Conservation (phyloP, 2,329 filamentous ascomycete genomes). For the Pestalotiopsis sp. region DNA sequence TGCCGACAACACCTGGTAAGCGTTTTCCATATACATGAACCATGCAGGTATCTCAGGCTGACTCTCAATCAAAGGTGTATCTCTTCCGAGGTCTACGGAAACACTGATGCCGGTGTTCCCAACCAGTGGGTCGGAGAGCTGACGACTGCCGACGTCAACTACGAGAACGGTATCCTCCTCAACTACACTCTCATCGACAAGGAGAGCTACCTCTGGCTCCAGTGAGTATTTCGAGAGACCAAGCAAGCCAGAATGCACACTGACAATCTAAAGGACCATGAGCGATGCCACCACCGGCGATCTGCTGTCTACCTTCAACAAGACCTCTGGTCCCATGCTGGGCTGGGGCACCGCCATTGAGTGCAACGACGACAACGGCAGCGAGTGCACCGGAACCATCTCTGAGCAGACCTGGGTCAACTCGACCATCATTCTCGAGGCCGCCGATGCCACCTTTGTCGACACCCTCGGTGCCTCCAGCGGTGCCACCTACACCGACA, state of each 20-base stretch:
- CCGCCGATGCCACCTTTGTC: constrained; percentile 12
- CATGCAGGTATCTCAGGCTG: neutral
- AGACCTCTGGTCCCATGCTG: constrained; percentile 25
- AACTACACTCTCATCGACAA: constrained; percentile 29
- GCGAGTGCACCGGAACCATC: constrained; percentile 15
- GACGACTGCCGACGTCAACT: constrained; percentile 22
- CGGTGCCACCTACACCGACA: constrained; percentile 9
- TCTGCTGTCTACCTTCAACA: constrained; percentile 22
- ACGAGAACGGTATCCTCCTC: constrained; percentile 25
- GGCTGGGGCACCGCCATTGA: constrained; percentile 24
- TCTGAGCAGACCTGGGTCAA: constrained; percentile 18
- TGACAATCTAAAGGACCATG: neutral
- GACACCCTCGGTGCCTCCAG: neutral
- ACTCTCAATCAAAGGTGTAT: constrained; percentile 22
- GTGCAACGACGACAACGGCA: constrained; percentile 13
- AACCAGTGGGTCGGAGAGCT: constrained; percentile 26
- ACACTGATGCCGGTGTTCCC: constrained; percentile 15
- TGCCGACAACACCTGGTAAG: constrained; percentile 19
- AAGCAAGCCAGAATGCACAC: neutral
- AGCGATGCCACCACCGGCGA: constrained; percentile 21
- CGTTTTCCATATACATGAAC: neutral
- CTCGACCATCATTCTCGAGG: constrained; percentile 16
- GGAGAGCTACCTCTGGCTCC: constrained; percentile 25
- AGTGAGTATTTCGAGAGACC: neutral
- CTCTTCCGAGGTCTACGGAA: constrained; percentile 28